Base-by-base conservation (phyloP, 2,329 filamentous ascomycete species). In the Nothomitra cinnamomea region DNA sequence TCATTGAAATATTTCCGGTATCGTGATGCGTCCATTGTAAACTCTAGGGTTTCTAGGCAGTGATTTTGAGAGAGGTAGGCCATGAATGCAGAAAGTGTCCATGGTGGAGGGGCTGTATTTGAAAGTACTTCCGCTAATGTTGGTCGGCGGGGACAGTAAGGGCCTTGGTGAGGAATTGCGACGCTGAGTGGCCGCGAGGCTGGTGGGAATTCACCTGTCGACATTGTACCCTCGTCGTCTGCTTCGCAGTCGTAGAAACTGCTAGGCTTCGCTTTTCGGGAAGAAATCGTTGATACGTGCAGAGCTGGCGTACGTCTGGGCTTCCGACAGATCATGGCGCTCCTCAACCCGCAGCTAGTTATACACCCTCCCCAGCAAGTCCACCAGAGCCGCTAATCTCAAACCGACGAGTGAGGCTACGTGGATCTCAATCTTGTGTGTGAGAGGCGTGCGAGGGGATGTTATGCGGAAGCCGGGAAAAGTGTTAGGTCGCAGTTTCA, bases 11-110 rank as follows among this genome's bases (percentile, higher is more conserved):
- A 75, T 61, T 82, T 78, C 52, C 80, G 77, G 65, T 96, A 98
- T 56, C 87, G 79, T 55, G 88, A 85, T 21, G 90, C 85, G 65
- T 95, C 92, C 75, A 95, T 83, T 41, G 89, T 95, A 67, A 98
- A 98, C 65, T 96, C 92, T 40, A 98, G 74, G 1, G 89, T 95
- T 68, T 98, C 92, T 58, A 96, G 73, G 65, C 92, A 98, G 68
- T 96, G 90, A 63, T 96, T 96, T 64, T 94, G 89, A 1, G 90
- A 95, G 2, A 96, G 76, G 63, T 94, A 96, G 54, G 89, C 89
- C 80, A 92, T 96, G 68, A 96, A 96, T 32, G 90, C 90, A 56
- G 80, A 82, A 7, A 95, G 74, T 0, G 89, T 95, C 77, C 87
- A 96, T 60, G 92, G 92, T 41, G 87, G 82, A 7, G 86, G 81